These are phyloP conservation scores for Hyphodiscus sp. DNA, from an alignment of 2,329 filamentous ascomycete genomes.

Conservation along the genomic window DNA sequence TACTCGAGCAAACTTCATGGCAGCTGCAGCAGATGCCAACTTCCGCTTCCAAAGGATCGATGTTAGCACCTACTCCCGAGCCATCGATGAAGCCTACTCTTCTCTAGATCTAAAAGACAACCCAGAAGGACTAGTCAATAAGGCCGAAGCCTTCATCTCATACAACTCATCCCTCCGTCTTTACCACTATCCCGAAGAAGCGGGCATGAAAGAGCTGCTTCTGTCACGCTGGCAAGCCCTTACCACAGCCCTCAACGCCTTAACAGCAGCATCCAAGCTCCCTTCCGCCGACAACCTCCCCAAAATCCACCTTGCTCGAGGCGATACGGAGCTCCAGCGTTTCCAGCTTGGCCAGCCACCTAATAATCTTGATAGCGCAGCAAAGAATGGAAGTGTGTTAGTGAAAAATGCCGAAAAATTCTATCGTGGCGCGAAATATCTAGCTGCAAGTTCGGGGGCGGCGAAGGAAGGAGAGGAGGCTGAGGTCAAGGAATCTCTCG, in stretches of 20 bases:
- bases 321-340: conserved; percentile 48
- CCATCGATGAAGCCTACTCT: conserved; percentile 18
- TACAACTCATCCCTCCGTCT: conserved; percentile 37
- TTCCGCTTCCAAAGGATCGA: conserved; percentile 46
- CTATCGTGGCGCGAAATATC: conserved; percentile 42
- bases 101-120: conserved; percentile 5
- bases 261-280: conserved; percentile 45
- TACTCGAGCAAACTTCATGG: conserved; percentile 47
- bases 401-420: conserved; percentile 51
- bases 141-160: conserved; percentile 49
- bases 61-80: conserved; percentile 44
- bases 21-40: conserved; percentile 48
- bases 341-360: conserved; percentile 43
- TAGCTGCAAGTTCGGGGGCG: conserved; percentile 34
- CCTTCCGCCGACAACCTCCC: conserved; percentile 42
- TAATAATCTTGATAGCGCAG: conserved; percentile 35
- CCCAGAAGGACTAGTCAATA: conserved; percentile 43
- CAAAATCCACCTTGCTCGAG: conserved; percentile 46
- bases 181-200: conserved; percentile 29
- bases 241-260: conserved; percentile 41
- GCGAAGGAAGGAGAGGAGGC: conserved; percentile 37
- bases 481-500: conserved; percentile 41
- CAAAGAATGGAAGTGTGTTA: conserved; percentile 39
- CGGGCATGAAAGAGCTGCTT: conserved; percentile 12
- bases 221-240: conserved; percentile 45